A percentile compares a stretch with the other conserved stretches of the same genome.
phyloP scores from a whole-genome alignment of 2,329 filamentous ascomycete genomes.

The Karstenula rhodostoma region DNA sequence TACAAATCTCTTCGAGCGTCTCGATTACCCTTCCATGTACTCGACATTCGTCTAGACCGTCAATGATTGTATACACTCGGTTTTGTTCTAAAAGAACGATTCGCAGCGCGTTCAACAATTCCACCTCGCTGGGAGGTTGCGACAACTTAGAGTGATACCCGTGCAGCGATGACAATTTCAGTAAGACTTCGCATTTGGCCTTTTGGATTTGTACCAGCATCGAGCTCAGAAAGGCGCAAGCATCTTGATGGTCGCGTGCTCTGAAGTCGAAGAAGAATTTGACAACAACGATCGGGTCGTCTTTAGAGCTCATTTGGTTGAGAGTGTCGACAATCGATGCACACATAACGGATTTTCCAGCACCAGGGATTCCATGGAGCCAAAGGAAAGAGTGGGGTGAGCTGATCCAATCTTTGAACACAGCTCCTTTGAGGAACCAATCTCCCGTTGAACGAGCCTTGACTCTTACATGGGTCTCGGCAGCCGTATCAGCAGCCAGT shows the following conservation, averaged over 20 bases:
- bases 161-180: no score
- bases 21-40: no score
- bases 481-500: not conserved
- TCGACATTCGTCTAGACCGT: no score
- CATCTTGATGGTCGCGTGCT: conserved; percentile 1
- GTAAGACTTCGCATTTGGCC: no score
- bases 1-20: no score
- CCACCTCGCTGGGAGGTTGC: no score
- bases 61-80: no score
- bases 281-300: not conserved
- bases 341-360: conserved; percentile 17
- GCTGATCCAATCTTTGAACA: conserved; percentile 10
- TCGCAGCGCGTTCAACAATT: no score
- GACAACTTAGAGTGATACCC: no score
- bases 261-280: conserved; percentile 22
- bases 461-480: not conserved
- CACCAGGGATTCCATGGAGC: conserved; percentile 19
- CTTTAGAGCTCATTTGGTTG: not conserved
- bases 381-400: conserved; percentile 14
- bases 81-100: no score
- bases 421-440: conserved; percentile 15
- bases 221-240: conserved; percentile 10
- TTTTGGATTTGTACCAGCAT: conserved; percentile 13
- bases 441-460: conserved; percentile 2
- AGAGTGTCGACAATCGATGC: conserved; percentile 15